Base-by-base conservation (phyloP, 352 stramenopile species). In the Globisporangium emineosum region DNA sequence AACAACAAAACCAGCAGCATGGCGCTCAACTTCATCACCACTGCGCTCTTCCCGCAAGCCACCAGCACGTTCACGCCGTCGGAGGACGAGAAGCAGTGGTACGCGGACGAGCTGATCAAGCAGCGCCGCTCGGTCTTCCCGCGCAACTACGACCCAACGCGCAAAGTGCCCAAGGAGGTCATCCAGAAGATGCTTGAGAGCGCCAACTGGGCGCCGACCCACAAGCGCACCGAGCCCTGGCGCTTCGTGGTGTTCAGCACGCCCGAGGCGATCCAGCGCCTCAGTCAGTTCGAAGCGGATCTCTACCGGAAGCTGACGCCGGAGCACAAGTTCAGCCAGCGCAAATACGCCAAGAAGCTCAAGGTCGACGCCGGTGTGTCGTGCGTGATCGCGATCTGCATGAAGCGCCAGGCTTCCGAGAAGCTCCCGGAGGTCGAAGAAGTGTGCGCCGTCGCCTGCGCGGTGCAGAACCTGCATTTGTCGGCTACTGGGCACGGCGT, bases 391-490 rank as follows among this genome's bases (percentile, higher is more conserved):
- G 84, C 86, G 62, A 91, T 95, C 65, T 89, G 81, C 73, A 89
- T 95, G 78, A 90, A 95, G 76, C 86, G 86, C 58, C 86, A 95
- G 65, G 79, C 88, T 60, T 92, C 81, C 71, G 81, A 89, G 63
- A 81, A 82, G 53, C 77, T 95, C 50, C 84, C 86, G 3, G 86
- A 95, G 66, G 76, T 88, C 67, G 86, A 95, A 68, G 86, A 95
- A 59, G 68, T 95, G 43, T 87, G 78, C 51, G 71, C 84, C 1
- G 81, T 91, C 17, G 86, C 86, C 12, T 91, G 81, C 47, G 86
- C 86, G 17, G 84, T 95, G 62, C 84, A 95, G 67, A 95, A 95
- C 70, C 84, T 95, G 78, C 86, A 95, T 61, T 62, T 95, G 3
- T 68, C 79, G 30, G 86, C 86, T 0, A 82, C 83, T 0, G 78